These are phyloP conservation scores for Tolypocladium nubicola DNA, from an alignment of 2,329 filamentous ascomycete genomes.

Conservation along the genomic window DNA sequence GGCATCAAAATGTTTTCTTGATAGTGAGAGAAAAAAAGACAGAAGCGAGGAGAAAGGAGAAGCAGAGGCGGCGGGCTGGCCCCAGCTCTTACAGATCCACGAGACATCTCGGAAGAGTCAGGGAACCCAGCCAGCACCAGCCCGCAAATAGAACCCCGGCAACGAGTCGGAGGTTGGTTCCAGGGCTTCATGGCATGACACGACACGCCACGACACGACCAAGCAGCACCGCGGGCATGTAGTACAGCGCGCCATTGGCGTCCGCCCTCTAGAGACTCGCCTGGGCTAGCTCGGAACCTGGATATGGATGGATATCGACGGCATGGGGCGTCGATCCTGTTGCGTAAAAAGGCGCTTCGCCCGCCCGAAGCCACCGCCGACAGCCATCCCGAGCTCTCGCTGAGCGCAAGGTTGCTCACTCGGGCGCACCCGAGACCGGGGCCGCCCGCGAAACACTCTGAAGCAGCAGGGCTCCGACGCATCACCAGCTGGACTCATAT, in stretches of 20 bases:
- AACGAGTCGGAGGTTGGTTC: neutral
- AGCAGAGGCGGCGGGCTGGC: neutral
- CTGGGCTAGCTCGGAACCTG: neutral
- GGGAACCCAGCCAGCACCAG: neutral
- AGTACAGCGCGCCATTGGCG: neutral
- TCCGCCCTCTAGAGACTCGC: neutral
- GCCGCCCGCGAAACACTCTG: neutral
- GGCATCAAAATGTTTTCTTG: neutral
- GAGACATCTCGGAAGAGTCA: neutral
- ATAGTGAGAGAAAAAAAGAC: neutral
- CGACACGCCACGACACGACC: neutral
- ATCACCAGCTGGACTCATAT: neutral
- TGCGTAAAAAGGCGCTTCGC: neutral
- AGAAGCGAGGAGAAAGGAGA: neutral
- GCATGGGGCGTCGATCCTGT: neutral
- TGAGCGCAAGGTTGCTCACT: neutral
- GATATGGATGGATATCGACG: neutral
- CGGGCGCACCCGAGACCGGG: conserved; percentile 3
- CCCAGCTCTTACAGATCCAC: neutral
- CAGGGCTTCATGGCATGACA: neutral
- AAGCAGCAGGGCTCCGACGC: neutral
- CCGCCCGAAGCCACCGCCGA: neutral
- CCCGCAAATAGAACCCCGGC: neutral
- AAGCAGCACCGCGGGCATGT: neutral
- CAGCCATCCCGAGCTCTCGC: neutral